A percentile compares a stretch with the other conserved stretches of the same genome.
Conservation (phyloP, 768 basidiomycete genomes). For the Pleurotus ostreatus region DNA sequence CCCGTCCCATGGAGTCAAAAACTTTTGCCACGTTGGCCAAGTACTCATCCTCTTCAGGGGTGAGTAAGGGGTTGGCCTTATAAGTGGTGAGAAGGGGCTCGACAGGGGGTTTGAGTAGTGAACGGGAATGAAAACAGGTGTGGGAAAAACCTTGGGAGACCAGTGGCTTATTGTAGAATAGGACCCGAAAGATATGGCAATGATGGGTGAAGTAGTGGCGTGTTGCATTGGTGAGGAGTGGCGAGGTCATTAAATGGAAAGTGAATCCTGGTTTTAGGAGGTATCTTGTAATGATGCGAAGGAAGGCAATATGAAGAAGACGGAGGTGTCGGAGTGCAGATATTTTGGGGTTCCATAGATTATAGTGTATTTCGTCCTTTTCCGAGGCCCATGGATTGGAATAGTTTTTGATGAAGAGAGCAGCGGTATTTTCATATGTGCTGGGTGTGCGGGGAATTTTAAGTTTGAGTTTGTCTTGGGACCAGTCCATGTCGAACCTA, state of each 20-base stretch:
- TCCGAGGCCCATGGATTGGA: neutral
- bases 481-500: no score
- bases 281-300: neutral
- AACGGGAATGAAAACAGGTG: neutral
- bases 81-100: neutral
- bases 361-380: neutral
- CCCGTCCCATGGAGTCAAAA: neutral
- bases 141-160: slow-evolving; percentile 5
- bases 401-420: neutral
- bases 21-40: neutral
- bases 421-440: no score
- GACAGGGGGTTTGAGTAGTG: neutral
- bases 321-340: neutral
- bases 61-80: neutral
- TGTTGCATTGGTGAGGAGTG: neutral
- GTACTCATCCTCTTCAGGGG: slow-evolving; percentile 7
- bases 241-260: neutral
- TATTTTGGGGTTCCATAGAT: neutral
- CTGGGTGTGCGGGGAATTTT: no score
- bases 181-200: neutral
- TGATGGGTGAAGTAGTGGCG: slow-evolving; percentile 6
- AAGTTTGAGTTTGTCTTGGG: no score
- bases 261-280: neutral
- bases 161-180: neutral
- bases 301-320: neutral